These are phyloP conservation scores for Huntiella savannae DNA, from an alignment of 2,329 filamentous ascomycete genomes.

Conservation along the genomic window DNA sequence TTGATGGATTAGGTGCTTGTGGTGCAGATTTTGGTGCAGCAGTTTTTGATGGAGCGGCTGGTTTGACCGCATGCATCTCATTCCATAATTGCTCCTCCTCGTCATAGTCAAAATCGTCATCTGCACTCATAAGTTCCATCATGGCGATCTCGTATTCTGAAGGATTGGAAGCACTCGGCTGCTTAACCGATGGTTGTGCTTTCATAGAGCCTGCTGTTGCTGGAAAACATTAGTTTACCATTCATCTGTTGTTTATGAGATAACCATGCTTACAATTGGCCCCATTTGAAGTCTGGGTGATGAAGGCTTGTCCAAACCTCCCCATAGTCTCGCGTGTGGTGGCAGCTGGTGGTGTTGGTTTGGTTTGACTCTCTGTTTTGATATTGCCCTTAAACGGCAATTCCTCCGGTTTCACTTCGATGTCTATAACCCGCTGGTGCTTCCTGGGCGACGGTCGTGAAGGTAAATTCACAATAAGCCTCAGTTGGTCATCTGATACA, in stretches of 20 bases:
- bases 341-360: neutral
- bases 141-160: too few relatives aligned
- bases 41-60: neutral
- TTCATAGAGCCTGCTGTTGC: too few relatives aligned
- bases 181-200: too few relatives aligned
- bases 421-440: too few relatives aligned
- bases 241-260: neutral
- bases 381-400: too few relatives aligned
- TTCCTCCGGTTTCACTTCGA: too few relatives aligned
- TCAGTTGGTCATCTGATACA: too few relatives aligned
- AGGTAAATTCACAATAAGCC: too few relatives aligned
- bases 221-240: too few relatives aligned
- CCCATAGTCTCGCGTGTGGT: conserved; percentile 2
- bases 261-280: conserved; percentile 2
- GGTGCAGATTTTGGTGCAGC: neutral
- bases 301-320: conserved; percentile 9
- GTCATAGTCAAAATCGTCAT: conserved; percentile 20
- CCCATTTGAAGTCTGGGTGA: conserved; percentile 7
- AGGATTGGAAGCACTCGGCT: too few relatives aligned
- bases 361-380: neutral
- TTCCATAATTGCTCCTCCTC: conserved; percentile 24
- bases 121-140: conserved; percentile 11
- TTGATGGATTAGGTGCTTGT: conserved; percentile 9
- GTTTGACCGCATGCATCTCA: conserved; percentile 22
- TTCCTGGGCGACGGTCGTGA: too few relatives aligned